Conservation (phyloP, 2,329 filamentous ascomycete genomes). For the Trichoderma gracile region DNA sequence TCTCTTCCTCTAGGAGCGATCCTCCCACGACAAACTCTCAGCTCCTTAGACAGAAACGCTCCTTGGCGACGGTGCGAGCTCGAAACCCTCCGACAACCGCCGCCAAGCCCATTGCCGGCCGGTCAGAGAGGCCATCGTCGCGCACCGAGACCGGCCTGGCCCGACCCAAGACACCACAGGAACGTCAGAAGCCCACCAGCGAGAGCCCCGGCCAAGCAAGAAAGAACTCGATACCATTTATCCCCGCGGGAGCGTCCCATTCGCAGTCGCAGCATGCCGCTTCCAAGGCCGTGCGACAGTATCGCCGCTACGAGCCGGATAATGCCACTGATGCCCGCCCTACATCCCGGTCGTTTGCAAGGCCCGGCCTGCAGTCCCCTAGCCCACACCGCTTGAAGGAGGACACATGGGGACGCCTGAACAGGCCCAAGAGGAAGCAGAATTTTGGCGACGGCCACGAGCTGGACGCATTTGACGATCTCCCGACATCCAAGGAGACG, state of each 20-base stretch:
- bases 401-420: slow-evolving; percentile 66
- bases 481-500: slow-evolving; percentile 79
- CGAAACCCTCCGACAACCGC: slow-evolving; percentile 47
- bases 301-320: slow-evolving; percentile 83
- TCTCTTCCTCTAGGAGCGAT: slow-evolving; percentile 56
- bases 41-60: slow-evolving; percentile 65
- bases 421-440: slow-evolving; percentile 59
- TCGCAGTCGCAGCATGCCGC: slow-evolving; percentile 77
- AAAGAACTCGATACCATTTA: slow-evolving; percentile 69
- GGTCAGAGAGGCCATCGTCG: slow-evolving; percentile 62
- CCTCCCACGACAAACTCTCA: slow-evolving; percentile 67
- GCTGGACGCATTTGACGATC: slow-evolving; percentile 88
- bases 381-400: slow-evolving; percentile 54
- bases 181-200: slow-evolving; percentile 52
- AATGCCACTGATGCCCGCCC: slow-evolving; percentile 60
- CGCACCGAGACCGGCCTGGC: slow-evolving; percentile 55
- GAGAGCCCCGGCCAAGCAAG: slow-evolving; percentile 54
- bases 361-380: slow-evolving; percentile 60
- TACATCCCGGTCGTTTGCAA: slow-evolving; percentile 58
- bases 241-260: slow-evolving; percentile 73
- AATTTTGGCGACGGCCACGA: slow-evolving; percentile 89
- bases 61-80: slow-evolving; percentile 60
- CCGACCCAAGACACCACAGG: slow-evolving; percentile 71
- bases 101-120: slow-evolving; percentile 48
- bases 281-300: slow-evolving; percentile 67